Evolutionary conservation across 306 rosid species (phyloP).

Genomic region (Pyrus communis): DNA sequence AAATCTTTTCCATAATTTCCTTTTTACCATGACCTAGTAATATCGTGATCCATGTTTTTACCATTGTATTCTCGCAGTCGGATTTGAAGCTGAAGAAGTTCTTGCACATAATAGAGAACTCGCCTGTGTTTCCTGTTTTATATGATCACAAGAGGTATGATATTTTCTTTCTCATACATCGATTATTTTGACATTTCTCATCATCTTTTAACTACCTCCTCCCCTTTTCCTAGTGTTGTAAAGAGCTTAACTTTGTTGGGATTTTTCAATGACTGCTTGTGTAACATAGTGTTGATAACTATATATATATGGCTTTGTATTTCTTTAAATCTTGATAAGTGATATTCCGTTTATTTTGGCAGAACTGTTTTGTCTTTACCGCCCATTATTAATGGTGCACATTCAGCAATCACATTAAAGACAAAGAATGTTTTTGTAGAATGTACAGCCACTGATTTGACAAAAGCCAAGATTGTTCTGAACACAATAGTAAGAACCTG

Average conservation of each 20-base stretch:
- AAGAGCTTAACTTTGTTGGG: background rate
- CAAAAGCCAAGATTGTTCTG: slow-evolving; percentile 89
- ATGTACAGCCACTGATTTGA: slow-evolving; percentile 95
- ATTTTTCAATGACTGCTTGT: background rate
- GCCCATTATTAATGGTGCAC: slow-evolving; percentile 90
- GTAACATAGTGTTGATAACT: background rate
- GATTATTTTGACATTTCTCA: background rate
- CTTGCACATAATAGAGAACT: slow-evolving; percentile 81
- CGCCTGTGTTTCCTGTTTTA: slow-evolving; percentile 73
- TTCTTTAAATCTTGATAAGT: background rate
- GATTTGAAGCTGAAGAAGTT: slow-evolving; percentile 95
- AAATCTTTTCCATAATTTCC: background rate
- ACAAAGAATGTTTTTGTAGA: slow-evolving; percentile 82
- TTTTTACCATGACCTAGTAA: background rate
- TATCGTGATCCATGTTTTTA: slow-evolving; percentile 22
- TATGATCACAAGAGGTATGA: slow-evolving; percentile 68
- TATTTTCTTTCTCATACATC: background rate
- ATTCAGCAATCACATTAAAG: slow-evolving; percentile 82
- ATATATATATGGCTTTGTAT: background rate
- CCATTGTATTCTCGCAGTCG: slow-evolving; percentile 43
- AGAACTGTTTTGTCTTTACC: slow-evolving; percentile 90
- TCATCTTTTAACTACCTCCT: background rate
- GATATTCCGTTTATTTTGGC: slow-evolving; percentile 4
- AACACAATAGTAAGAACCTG: slow-evolving; percentile 64
- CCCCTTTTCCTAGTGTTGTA: background rate